These are phyloP conservation scores for Fusarium tricinctum DNA, from an alignment of 2,329 filamentous ascomycete species.

Conservation along the genomic window DNA sequence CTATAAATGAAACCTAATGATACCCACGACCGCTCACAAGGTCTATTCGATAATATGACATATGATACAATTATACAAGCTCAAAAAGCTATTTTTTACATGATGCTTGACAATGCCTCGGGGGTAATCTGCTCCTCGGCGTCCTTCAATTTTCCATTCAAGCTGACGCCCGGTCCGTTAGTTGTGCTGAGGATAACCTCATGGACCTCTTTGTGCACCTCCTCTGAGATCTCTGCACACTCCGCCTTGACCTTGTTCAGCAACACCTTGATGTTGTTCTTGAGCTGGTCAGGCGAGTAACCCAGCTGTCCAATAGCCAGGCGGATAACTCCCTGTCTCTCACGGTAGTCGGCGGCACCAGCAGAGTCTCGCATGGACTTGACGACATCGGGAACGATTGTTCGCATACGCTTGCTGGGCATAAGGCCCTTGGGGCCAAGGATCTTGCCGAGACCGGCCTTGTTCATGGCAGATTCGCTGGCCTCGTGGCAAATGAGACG, in stretches of 20 bases:
- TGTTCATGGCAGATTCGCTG: constrained; percentile 82
- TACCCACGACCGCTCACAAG: constrained; percentile 47
- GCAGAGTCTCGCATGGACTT: constrained; percentile 84
- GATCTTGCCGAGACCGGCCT: constrained; percentile 83
- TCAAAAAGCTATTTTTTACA: constrained; percentile 58
- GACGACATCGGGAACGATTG: constrained; percentile 85
- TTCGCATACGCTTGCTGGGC: constrained; percentile 90
- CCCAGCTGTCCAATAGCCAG: constrained; percentile 92
- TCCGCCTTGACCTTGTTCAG: constrained; percentile 84
- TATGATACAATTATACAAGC: constrained; percentile 58
- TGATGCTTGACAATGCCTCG: constrained; percentile 66
- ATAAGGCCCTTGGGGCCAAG: constrained; percentile 92
- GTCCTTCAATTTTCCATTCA: constrained; percentile 83
- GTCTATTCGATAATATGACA: constrained; percentile 51
- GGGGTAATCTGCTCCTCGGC: constrained; percentile 69
- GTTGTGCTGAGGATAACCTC: constrained; percentile 88
- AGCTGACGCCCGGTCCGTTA: constrained; percentile 85
- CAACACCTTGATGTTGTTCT: constrained; percentile 84
- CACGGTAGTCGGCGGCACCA: constrained; percentile 88
- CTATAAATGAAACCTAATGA: constrained; percentile 47
- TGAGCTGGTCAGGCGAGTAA: constrained; percentile 88
- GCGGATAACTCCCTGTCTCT: constrained; percentile 85
- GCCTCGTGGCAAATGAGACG: constrained; percentile 87
- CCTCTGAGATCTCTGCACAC: constrained; percentile 75
- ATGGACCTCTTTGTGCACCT: constrained; percentile 61